A percentile compares a stretch with the other conserved stretches of the same genome.
Evolutionary conservation across 108 stramenopile species (phyloP).

Genomic region (Conticribra guillardii): DNA sequence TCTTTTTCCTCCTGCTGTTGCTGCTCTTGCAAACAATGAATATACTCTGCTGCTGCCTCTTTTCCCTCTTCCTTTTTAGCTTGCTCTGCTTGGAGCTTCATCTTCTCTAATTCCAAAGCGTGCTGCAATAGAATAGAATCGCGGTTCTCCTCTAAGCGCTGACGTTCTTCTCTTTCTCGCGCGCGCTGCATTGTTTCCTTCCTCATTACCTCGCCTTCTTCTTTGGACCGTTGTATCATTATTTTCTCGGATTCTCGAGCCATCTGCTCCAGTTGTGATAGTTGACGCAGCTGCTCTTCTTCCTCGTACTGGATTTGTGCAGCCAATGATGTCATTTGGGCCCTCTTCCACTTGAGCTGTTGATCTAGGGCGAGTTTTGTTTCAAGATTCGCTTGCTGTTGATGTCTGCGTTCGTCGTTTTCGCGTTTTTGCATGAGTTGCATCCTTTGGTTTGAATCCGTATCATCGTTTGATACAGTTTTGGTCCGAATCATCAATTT

Average conservation of each 20-base stretch:
- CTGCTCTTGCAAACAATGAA: slow-evolving; percentile 30
- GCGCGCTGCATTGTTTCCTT: slow-evolving; percentile 22
- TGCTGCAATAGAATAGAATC: slow-evolving; percentile 46
- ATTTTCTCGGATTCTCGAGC: slow-evolving; percentile 22
- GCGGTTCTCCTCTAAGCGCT: slow-evolving; percentile 27
- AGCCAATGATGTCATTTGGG: slow-evolving; percentile 14
- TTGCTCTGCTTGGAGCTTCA: slow-evolving; percentile 32
- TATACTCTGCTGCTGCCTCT: slow-evolving; percentile 29
- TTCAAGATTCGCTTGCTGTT: slow-evolving; percentile 14
- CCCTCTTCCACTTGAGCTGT: slow-evolving; percentile 47
- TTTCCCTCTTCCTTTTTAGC: slow-evolving; percentile 51
- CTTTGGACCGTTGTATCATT: slow-evolving; percentile 24
- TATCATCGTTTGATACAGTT: neutral
- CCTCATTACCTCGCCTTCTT: slow-evolving; percentile 33
- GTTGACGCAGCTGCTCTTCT: slow-evolving; percentile 26
- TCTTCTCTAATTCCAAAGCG: slow-evolving; percentile 46
- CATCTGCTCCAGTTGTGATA: slow-evolving; percentile 16
- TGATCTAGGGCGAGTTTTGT: slow-evolving; percentile 36
- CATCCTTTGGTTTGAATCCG: slow-evolving; percentile 1
- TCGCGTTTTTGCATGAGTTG: slow-evolving; percentile 31
- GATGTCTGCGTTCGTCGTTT: slow-evolving; percentile 2
- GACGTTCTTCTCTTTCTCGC: slow-evolving; percentile 21
- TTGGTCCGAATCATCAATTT: slow-evolving; percentile 23
- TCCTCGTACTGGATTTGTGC: slow-evolving; percentile 36
- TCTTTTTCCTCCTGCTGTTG: slow-evolving; percentile 36